phyloP scores from a whole-genome alignment of 768 basidiomycete species.

The Xerocomus brunneocitrinus region DNA sequence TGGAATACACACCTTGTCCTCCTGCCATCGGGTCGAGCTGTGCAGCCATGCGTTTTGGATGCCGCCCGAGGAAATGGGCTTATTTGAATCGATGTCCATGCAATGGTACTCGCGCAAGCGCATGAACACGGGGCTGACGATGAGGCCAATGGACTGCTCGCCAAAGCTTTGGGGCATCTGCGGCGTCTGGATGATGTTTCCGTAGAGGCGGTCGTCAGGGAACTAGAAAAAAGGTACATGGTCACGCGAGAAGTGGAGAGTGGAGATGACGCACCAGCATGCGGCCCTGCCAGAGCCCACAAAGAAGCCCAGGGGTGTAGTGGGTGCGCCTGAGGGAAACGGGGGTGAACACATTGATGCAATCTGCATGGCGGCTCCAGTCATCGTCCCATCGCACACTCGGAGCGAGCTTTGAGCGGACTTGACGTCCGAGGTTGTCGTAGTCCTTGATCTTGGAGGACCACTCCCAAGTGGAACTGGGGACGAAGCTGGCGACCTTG shows the following conservation, averaged over 20 bases:
- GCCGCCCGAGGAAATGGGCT: slow-evolving; percentile 32
- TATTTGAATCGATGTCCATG: slow-evolving; percentile 35
- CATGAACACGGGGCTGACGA: slow-evolving; percentile 53
- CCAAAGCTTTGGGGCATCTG: slow-evolving; percentile 29
- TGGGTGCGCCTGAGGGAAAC: slow-evolving; percentile 29
- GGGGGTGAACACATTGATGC: slow-evolving; percentile 35
- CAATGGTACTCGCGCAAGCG: slow-evolving; percentile 53
- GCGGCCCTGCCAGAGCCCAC: slow-evolving; percentile 60
- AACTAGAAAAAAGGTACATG: slow-evolving; percentile 7
- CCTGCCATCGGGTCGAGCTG: slow-evolving; percentile 11
- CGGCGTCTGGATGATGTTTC: slow-evolving; percentile 13
- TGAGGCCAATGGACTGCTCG: slow-evolving; percentile 34
- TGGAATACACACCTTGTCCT: slow-evolving; percentile 23
- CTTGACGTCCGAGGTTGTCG: slow-evolving; percentile 24
- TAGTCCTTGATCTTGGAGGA: slow-evolving; percentile 12
- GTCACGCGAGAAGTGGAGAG: not conserved
- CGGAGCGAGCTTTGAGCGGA: slow-evolving; percentile 25
- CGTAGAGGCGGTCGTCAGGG: slow-evolving; percentile 18
- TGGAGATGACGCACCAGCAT: slow-evolving; percentile 46
- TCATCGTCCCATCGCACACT: slow-evolving; percentile 52
- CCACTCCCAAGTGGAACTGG: slow-evolving; percentile 19
- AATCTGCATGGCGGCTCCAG: slow-evolving; percentile 51
- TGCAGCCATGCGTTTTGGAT: slow-evolving; percentile 42
- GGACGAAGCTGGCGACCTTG: slow-evolving; percentile 31
- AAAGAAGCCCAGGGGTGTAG: slow-evolving; percentile 49